These are phyloP conservation scores for Annulohypoxylon truncatum DNA, from an alignment of 2,329 filamentous ascomycete species.

Conservation along the genomic window DNA sequence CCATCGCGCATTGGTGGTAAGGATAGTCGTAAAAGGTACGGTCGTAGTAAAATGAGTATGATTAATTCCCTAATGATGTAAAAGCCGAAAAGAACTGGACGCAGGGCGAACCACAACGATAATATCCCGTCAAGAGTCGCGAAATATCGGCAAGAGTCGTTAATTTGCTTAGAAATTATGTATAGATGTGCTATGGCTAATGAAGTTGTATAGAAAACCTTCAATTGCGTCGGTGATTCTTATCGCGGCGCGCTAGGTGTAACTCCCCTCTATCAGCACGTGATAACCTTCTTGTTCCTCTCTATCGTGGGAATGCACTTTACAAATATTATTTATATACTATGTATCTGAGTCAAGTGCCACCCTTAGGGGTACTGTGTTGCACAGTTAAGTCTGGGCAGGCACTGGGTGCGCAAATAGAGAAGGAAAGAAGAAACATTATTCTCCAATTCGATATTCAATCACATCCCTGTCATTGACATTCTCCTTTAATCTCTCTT, in stretches of 20 bases:
- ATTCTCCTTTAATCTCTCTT: conserved; percentile 42
- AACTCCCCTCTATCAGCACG: conserved; percentile 37
- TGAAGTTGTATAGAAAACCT: conserved; percentile 23
- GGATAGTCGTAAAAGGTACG: conserved; percentile 3
- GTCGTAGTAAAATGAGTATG: conserved; percentile 19
- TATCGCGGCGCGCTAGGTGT: conserved; percentile 21
- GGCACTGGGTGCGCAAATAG: not conserved
- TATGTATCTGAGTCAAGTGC: not conserved
- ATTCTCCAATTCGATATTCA: not conserved
- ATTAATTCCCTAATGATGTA: conserved; percentile 3
- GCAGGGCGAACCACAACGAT: conserved; percentile 18
- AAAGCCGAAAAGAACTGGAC: conserved; percentile 1
- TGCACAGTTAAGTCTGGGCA: not conserved
- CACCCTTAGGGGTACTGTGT: not conserved
- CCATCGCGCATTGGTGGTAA: conserved; percentile 53
- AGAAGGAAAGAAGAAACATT: not conserved
- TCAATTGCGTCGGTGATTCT: conserved; percentile 37
- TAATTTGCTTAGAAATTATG: conserved; percentile 20
- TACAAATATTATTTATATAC: not conserved
- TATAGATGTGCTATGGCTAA: not conserved
- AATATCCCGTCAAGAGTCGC: conserved; percentile 16
- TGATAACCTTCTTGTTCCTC: conserved; percentile 20
- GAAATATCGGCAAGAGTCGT: conserved; percentile 16
- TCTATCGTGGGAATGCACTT: not conserved
- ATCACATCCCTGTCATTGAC: not conserved